Base-by-base conservation (phyloP, 2,329 filamentous ascomycete genomes). In the Aspergillus viridinutans region DNA sequence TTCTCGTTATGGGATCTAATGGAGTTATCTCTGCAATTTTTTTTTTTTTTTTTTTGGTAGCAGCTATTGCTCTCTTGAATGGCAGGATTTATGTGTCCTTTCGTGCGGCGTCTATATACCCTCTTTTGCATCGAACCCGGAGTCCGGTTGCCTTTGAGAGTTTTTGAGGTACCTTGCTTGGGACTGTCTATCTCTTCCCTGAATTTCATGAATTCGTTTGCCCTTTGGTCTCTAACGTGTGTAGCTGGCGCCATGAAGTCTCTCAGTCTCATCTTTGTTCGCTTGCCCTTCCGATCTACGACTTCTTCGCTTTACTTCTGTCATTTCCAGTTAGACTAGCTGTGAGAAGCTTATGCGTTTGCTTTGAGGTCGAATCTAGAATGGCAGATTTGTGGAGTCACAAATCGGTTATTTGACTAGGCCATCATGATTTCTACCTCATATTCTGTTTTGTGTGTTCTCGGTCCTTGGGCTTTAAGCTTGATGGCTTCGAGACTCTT, bases 91-190 rank as follows among this genome's bases (percentile, higher is more conserved):
- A 50, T 63, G 52, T 52, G 45, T 58, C 55, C 50, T 56, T 55
- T 56, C 42, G 54, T 42, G 58, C 49, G 58, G 54, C 53, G 45
- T 54, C 17, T 65, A 53, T 56, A 61, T 62, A 59, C 56, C 50
- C 60, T 61, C 47, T 54, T 52, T 66, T 66, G 64, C 64, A 68
- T 69, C 55, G 50, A 61, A 58, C 58, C 60, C 53, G 67, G 67
- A 67, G 66, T 67, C 58, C 54, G 60, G 63, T 58, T 58, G 53
- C 43, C 54, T 56, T 61, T 53, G 48, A 54, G 57, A 53, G 48
- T 50, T 60, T 58, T 58, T 52, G 51, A 53, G 50, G 59, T 50
- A 32, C 53, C 52, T 58, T 57, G 29, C 51, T 56, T 59, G 54
- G 57, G 50, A 53, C 53, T 42, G 35, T 64, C 49, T 57, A 21